A percentile compares a stretch with the other conserved stretches of the same genome.
Evolutionary conservation across 768 basidiomycete genomes (phyloP).

Genomic region (Sporobolomyces phaffii): DNA sequence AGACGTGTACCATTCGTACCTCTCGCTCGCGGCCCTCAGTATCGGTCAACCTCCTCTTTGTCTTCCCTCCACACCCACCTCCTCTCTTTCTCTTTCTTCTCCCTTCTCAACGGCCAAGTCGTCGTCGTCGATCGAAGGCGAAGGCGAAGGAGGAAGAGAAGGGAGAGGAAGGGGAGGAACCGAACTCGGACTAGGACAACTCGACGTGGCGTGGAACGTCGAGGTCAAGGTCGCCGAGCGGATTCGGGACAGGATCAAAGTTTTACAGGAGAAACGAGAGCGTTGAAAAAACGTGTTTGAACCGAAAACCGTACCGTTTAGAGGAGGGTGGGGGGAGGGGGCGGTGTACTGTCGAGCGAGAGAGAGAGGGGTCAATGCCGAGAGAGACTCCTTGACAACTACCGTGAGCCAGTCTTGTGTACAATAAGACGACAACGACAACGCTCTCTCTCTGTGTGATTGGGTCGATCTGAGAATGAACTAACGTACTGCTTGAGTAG

Average conservation of each 20-base stretch:
- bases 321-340: no score
- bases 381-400: no score
- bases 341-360: no score
- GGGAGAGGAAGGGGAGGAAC: not conserved
- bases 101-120: not conserved
- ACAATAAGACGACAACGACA: no score
- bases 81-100: not conserved
- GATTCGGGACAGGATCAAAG: conserved; percentile 1
- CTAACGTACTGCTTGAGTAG: no score
- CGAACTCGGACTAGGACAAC: not conserved
- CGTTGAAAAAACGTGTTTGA: no score
- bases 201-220: conserved; percentile 33
- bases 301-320: no score
- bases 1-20: conserved; percentile 96
- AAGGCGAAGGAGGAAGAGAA: not conserved
- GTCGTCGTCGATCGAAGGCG: not conserved
- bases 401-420: no score
- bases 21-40: conserved; percentile 73
- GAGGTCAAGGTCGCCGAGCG: conserved; percentile 5
- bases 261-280: not conserved
- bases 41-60: conserved; percentile 45
- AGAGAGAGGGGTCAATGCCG: not conserved
- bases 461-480: no score
- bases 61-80: not conserved
- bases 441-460: no score